Base-by-base conservation (phyloP, 208 protist species). In the Crithidia mellificae region DNA sequence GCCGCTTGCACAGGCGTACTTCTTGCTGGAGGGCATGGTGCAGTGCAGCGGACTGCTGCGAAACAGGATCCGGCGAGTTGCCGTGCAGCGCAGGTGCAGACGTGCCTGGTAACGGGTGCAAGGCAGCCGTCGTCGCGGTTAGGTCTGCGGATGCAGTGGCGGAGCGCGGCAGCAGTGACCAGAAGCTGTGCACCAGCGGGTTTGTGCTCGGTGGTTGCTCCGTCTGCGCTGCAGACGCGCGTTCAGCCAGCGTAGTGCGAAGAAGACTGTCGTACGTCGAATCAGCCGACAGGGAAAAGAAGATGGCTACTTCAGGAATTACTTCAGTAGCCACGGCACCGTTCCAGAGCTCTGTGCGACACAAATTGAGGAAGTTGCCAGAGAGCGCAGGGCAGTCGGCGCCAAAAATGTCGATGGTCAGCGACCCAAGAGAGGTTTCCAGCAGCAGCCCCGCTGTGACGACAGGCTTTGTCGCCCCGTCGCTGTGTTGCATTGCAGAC, bases 371-470 rank as follows among this genome's bases (percentile, higher is more conserved):
- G 22, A 92, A 75, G 50, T 91, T 78, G 19, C 61, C 82, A 12
- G 84, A 88, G 22, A 84, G 68, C 14, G 51, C 63, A 1, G 90
- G 84, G 50, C 77, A 85, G 65, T 95, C 87, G 12, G 64, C 74
- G 50, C 87, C 90, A 55, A 77, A 83, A 17, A 95, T 55, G 68
- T 91, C 90, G 20, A 92, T 61, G 6, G 81, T 63, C 51, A 92
- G 65, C 11, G 82, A 51, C 20, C 90, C 90, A 19, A 79, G 20
- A 0, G 87, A 92, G 1, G 86, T 91, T 41, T 95, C 78, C n/a
- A 95, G 63, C 22, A 88, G 74, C 34, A 95, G 53, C 2, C 68
- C 52, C 0, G 72, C 54, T 5, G 76, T 81, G 30, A 54, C 38
- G 8, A 80, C 68, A 19, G 6, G 3, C 17, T 2, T 15, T 15